These are phyloP conservation scores for Xenosphaeropsis pyriputrescens DNA, from an alignment of 2,329 filamentous ascomycete genomes.

Conservation along the genomic window DNA sequence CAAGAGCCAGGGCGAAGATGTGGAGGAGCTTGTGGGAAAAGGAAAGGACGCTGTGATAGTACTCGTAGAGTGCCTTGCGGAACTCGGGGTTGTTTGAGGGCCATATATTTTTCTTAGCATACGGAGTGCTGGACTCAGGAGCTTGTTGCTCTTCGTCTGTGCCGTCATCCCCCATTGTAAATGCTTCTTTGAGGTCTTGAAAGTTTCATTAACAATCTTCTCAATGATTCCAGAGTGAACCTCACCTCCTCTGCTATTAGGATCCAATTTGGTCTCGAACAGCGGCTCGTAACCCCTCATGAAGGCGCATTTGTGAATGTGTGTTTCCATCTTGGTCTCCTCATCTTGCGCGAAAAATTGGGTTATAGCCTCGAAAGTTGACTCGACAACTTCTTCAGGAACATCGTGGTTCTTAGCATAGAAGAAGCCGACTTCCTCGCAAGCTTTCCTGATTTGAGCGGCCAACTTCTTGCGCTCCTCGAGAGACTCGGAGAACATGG, in stretches of 20 bases:
- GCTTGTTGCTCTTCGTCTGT: too few relatives aligned
- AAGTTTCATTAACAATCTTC: too few relatives aligned
- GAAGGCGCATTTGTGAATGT: too few relatives aligned
- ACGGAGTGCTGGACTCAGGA: too few relatives aligned
- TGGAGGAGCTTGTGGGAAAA: constrained; percentile 12
- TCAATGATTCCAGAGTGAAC: too few relatives aligned
- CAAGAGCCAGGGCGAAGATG: constrained; percentile 23
- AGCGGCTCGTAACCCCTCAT: too few relatives aligned
- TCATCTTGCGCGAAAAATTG: too few relatives aligned
- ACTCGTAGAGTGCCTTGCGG: constrained; percentile 13
- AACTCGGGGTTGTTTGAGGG: constrained; percentile 14
- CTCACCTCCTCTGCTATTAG: too few relatives aligned
- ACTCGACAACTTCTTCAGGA: background rate
- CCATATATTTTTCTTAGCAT: constrained; percentile 7
- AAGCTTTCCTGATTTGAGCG: constrained; percentile 15
- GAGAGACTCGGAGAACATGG: constrained; percentile 14
- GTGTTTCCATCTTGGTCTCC: too few relatives aligned
- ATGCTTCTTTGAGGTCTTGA: too few relatives aligned
- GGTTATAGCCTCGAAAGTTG: background rate
- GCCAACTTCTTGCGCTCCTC: constrained; percentile 17
- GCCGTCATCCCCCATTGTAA: too few relatives aligned
- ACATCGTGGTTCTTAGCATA: constrained; percentile 8
- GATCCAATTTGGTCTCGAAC: too few relatives aligned
- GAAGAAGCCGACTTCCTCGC: constrained; percentile 21
- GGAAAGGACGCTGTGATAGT: constrained; percentile 10